phyloP scores from a whole-genome alignment of 495 filamentous ascomycete genomes.

The Entonaema liquescens region DNA sequence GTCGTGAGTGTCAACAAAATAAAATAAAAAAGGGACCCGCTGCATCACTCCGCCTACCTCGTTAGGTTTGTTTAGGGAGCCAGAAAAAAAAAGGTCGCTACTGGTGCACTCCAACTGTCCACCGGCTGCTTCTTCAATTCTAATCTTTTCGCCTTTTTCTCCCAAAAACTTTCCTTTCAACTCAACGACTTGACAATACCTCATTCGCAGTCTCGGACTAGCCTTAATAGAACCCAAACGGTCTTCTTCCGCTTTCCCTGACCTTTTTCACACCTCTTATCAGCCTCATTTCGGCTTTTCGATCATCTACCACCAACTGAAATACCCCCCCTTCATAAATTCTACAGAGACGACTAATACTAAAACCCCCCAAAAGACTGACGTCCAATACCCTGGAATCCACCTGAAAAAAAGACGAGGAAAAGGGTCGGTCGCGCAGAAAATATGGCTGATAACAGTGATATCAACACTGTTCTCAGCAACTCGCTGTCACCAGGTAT shows the following conservation, averaged over 20 bases:
- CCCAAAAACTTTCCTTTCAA: conserved; percentile 34
- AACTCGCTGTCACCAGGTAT: conserved; percentile 90
- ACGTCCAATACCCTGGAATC: conserved; percentile 31
- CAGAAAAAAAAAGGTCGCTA: conserved; percentile 39
- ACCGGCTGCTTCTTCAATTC: conserved; percentile 42
- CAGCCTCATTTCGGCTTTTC: conserved; percentile 11
- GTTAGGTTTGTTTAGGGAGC: conserved; percentile 37
- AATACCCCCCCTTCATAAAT: conserved; percentile 42
- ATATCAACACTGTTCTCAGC: conserved; percentile 76
- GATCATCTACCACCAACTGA: conserved; percentile 9
- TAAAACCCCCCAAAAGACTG: conserved; percentile 11
- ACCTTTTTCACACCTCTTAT: conserved; percentile 4
- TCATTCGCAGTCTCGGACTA: conserved; percentile 31
- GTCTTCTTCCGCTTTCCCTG: conserved; percentile 11
- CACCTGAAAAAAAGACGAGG: conserved; percentile 39
- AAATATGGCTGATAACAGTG: conserved; percentile 59
- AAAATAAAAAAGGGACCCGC: conserved; percentile 44
- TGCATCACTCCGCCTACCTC: conserved; percentile 41
- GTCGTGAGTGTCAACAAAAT: conserved; percentile 51
- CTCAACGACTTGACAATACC: conserved; percentile 31
- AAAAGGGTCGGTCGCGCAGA: conserved; percentile 24
- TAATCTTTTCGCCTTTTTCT: conserved; percentile 34
- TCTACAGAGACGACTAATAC: conserved; percentile 15
- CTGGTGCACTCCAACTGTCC: conserved; percentile 40
- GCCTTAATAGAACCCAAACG: conserved; percentile 6